These are phyloP conservation scores for Globisporangium spiculum DNA, from an alignment of 352 stramenopile genomes.

Conservation along the genomic window DNA sequence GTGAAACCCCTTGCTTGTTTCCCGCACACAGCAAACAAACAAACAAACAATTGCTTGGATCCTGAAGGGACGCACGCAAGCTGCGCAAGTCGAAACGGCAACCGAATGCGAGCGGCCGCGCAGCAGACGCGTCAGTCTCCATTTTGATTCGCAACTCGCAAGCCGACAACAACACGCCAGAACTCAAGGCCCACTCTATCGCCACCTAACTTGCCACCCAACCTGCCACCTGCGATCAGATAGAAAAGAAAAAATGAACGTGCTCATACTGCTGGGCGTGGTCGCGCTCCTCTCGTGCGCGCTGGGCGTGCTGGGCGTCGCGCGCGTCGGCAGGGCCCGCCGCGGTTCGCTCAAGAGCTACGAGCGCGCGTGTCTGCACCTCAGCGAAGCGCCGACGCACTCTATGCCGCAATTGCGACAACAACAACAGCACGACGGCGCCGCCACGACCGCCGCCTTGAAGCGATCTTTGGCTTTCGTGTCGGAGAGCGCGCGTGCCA, in stretches of 20 bases:
- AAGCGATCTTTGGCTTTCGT: slow-evolving; percentile 4
- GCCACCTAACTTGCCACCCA: neutral
- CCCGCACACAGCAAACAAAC: neutral
- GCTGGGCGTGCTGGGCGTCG: slow-evolving; percentile 23
- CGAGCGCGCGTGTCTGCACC: slow-evolving; percentile 19
- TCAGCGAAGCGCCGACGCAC: neutral
- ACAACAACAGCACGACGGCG: neutral
- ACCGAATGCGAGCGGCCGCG: neutral
- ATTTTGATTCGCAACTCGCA: slow-evolving; percentile 4
- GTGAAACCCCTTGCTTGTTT: neutral
- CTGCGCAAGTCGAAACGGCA: slow-evolving; percentile 4
- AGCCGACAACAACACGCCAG: slow-evolving; percentile 1
- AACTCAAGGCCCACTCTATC: neutral
- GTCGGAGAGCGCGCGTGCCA: neutral
- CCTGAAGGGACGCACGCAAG: slow-evolving; percentile 12
- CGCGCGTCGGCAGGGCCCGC: slow-evolving; percentile 25
- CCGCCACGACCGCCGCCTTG: neutral
- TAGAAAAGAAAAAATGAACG: slow-evolving; percentile 8
- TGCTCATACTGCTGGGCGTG: slow-evolving; percentile 17
- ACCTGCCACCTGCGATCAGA: neutral
- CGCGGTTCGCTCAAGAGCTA: slow-evolving; percentile 20
- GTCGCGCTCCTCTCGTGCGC: slow-evolving; percentile 17
- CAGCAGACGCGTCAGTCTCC: slow-evolving; percentile 8
- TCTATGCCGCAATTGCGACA: neutral
- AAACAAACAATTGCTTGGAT: neutral